Percentiles rank a stretch among this genome's conserved stretches.
phyloP scores from a whole-genome alignment of 2,329 filamentous ascomycete genomes.

The Fusarium vanettenii region DNA sequence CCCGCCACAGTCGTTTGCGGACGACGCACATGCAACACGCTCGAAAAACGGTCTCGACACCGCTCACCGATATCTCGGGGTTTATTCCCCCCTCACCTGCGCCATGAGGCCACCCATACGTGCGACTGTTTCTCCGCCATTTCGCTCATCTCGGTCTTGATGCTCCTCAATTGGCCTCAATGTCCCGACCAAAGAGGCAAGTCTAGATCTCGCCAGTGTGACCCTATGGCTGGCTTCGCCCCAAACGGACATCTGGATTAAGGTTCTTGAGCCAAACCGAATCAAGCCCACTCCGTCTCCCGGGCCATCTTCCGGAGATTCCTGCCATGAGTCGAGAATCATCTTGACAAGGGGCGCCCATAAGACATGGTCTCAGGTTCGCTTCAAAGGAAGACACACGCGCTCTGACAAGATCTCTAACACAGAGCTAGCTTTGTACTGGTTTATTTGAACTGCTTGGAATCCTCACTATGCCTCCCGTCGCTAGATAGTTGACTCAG shows the following conservation, averaged over 20 bases:
- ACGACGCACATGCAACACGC: constrained; percentile 10
- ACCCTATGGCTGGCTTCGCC: constrained; percentile 27
- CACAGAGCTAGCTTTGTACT: neutral
- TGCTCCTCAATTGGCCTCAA: neutral
- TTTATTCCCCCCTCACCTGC: constrained; percentile 6
- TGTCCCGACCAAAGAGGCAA: constrained; percentile 10
- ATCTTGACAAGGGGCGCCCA: neutral
- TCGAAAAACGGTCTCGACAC: constrained; percentile 13
- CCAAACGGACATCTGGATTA: constrained; percentile 32
- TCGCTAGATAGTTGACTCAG: constrained; percentile 28
- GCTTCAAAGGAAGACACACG: neutral
- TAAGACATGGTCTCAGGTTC: constrained; percentile 1
- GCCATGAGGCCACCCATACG: constrained; percentile 17
- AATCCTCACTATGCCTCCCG: constrained; percentile 25
- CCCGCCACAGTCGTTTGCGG: neutral
- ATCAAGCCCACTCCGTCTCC: constrained; percentile 19
- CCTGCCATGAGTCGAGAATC: constrained; percentile 14
- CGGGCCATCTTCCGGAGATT: constrained; percentile 13
- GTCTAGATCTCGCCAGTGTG: constrained; percentile 15
- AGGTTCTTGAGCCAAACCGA: constrained; percentile 36
- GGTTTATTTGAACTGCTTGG: constrained; percentile 7
- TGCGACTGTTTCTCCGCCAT: constrained; percentile 1
- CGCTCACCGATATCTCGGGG: constrained; percentile 17
- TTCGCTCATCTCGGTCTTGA: neutral
- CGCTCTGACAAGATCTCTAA: neutral